A percentile compares a stretch with the other conserved stretches of the same genome.
Evolutionary conservation across 306 rosid species (phyloP).

Genomic region (Trifolium pratense): DNA sequence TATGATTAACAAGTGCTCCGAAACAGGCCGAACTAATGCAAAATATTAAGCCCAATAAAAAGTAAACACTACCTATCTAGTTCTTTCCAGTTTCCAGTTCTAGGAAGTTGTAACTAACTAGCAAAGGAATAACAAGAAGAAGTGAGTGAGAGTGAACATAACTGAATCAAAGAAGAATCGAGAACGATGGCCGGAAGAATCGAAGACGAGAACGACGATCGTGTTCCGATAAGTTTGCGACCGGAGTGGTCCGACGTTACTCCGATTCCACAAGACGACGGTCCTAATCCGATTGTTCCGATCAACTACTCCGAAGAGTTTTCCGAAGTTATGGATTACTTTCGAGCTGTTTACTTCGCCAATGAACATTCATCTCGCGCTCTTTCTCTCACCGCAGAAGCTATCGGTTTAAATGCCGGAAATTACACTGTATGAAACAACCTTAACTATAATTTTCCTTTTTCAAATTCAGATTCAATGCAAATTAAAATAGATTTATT

Average conservation of each 20-base stretch:
- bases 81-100: too few species aligned
- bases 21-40: too few species aligned
- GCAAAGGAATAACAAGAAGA: too few species aligned
- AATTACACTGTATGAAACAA: constrained; percentile 62
- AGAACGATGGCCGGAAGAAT: constrained; percentile 46
- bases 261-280: constrained; percentile 86
- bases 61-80: too few species aligned
- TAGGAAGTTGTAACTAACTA: too few species aligned
- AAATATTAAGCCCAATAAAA: too few species aligned
- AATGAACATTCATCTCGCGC: constrained; percentile 83
- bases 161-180: constrained; percentile 27
- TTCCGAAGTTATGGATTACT: constrained; percentile 76
- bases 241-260: constrained; percentile 73
- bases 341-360: constrained; percentile 80
- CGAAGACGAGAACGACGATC: constrained; percentile 2
- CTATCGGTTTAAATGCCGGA: constrained; percentile 67
- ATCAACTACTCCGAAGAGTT: constrained; percentile 76
- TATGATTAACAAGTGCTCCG: too few species aligned
- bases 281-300: constrained; percentile 80
- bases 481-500: too few species aligned
- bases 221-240: constrained; percentile 54
- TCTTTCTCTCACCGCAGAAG: constrained; percentile 75
- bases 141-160: neutral
- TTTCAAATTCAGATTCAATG: constrained; percentile 1
- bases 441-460: neutral